phyloP scores from a whole-genome alignment of 805 yeast species.

The Metschnikowia koreensis region DNA sequence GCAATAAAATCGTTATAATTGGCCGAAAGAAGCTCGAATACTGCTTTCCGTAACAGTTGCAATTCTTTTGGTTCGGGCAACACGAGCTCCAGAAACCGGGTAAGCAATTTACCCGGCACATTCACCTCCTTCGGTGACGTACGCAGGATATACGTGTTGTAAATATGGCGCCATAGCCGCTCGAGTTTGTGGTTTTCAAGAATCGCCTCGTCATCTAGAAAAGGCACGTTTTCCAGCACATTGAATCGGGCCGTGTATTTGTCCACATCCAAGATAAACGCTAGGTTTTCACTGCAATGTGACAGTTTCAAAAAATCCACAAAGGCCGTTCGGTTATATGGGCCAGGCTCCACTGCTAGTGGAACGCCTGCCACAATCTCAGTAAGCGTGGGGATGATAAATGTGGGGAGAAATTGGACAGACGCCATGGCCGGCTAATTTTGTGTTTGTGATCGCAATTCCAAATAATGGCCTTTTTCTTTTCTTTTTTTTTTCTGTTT shows the following conservation, averaged over 20 bases:
- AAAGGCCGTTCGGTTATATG: constrained; percentile 23
- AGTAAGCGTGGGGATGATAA: constrained; percentile 21
- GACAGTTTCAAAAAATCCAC: constrained; percentile 24
- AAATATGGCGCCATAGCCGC: constrained; percentile 28
- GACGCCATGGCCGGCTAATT: constrained; percentile 9
- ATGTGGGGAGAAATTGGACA: constrained; percentile 12
- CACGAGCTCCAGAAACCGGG: constrained; percentile 19
- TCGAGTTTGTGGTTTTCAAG: constrained; percentile 8
- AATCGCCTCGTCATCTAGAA: constrained; percentile 11
- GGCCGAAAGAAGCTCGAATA: constrained; percentile 32
- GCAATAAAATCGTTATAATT: constrained; percentile 34
- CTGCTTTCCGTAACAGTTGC: constrained; percentile 16
- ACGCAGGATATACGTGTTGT: constrained; percentile 25
- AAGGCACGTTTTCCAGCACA: constrained; percentile 11
- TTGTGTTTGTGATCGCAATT: background rate
- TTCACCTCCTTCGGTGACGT: constrained; percentile 35
- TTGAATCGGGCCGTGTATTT: constrained; percentile 9
- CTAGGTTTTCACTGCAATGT: constrained; percentile 40
- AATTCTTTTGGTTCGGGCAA: constrained; percentile 21
- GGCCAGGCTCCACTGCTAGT: constrained; percentile 13
- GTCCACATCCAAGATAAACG: constrained; percentile 29
- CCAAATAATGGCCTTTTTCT: background rate
- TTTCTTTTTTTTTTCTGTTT: too few relatives aligned
- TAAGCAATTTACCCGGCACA: constrained; percentile 26
- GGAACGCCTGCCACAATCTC: constrained; percentile 16